Evolutionary conservation across 2,329 filamentous ascomycete species (phyloP), one percentile per base, ranked within the genome.

Genomic region (Cadophora sp.): DNA sequence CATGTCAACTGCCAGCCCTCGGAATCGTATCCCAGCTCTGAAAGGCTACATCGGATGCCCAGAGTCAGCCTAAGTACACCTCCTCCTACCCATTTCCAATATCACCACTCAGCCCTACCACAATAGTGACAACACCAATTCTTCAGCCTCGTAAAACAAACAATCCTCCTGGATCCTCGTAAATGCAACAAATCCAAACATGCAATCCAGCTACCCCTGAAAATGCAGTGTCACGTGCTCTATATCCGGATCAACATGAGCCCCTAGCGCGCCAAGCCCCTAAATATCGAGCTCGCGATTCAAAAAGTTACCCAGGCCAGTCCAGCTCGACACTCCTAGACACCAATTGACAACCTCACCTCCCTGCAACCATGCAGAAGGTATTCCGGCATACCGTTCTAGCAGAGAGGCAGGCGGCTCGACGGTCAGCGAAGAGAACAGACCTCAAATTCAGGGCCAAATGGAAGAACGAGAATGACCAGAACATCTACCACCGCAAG

Each of bases 331-430:
- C 18, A 33, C 33, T 48, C 14, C 41, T 48, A 51, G 58, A 27
- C 64, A 39, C 65, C 64, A 69, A 55, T 58, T 45, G 41, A 41
- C 36, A 45, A 24, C 43, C 48, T 62, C 58, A 22, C 59, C 63
- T 65, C 59, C 67, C 70, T 72, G 71, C 69, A 72, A 71, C 56
- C 56, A 93, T 93, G 91, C 88, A 93, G 81, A 91, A 90, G 80
- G 83, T 93, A 70, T 82, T 89, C 70, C 87, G 87, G 74, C 87
- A 89, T 73, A 88, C 89, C 64, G 82, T 85, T 65, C 83, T 90
- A 78, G 90, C 90, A 72, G 84, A 91, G 80, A 87, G 86, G 78
- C 88, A 90, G 80, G 86, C 84, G 64, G 78, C 80, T 67, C 84
- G 84, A 64, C 82, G 83, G 62, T 74, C 79, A 74, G 72, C 74